Percentiles rank a stretch among this genome's conserved stretches.
phyloP scores from a whole-genome alignment of 805 yeast genomes.

The Cyberlindnera mississippiensis region DNA sequence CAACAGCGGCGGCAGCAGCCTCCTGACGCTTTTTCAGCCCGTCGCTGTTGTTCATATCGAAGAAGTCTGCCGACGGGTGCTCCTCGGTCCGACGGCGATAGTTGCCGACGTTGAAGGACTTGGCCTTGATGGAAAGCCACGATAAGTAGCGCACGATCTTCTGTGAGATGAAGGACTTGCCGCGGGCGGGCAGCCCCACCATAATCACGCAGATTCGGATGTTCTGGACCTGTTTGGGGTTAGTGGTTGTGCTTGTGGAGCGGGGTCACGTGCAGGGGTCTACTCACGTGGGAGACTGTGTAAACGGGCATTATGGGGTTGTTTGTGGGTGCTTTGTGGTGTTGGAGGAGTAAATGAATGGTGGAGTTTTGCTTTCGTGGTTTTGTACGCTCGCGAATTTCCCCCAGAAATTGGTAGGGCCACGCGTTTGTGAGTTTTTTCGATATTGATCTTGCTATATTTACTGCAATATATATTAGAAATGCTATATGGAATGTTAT shows the following conservation, averaged over 20 bases:
- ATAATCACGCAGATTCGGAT: constrained; percentile 80
- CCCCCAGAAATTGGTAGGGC: constrained; percentile 3
- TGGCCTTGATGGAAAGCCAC: constrained; percentile 86
- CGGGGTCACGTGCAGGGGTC: background rate
- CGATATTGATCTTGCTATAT: too few species aligned
- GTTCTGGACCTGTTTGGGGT: constrained; percentile 50
- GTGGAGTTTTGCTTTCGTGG: background rate
- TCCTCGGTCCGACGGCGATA: constrained; percentile 67
- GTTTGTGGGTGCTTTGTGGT: background rate
- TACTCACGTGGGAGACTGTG: constrained; percentile 36
- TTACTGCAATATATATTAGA: too few species aligned
- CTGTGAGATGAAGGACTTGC: constrained; percentile 91
- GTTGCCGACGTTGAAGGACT: constrained; percentile 84
- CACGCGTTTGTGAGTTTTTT: too few species aligned
- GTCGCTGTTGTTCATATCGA: constrained; percentile 60
- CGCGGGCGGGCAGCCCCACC: constrained; percentile 89
- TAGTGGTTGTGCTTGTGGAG: constrained; percentile 1
- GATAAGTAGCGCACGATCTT: constrained; percentile 88
- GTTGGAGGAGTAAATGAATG: background rate
- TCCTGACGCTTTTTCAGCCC: constrained; percentile 60
- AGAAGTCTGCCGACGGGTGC: constrained; percentile 73
- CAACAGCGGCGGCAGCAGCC: constrained; percentile 69
- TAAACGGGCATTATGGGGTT: constrained; percentile 31
- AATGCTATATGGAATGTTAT: too few species aligned
- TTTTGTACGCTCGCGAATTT: background rate